Evolutionary conservation across 495 filamentous ascomycete genomes (phyloP), one percentile per base, ranked within the genome.

Genomic region (Bacidia gigantensis): DNA sequence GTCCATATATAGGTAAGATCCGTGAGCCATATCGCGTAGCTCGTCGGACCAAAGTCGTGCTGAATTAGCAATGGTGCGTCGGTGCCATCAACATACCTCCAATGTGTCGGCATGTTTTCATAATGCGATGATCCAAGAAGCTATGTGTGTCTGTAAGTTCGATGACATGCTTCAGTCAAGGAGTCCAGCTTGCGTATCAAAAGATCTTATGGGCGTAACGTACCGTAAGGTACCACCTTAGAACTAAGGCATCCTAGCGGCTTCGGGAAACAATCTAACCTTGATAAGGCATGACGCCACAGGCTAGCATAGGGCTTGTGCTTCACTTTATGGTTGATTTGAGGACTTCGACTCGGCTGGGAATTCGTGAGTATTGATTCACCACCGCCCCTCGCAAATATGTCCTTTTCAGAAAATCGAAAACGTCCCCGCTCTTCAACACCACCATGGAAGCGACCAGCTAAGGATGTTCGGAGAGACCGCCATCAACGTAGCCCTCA

Each of bases 1-100:
- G 72, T 72, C 92, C 92, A 98, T n/a, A 96, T 65, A 53, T 79
- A 73, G 61, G 80, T 83, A 17, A 97, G 76, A 65, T 98, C 92
- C 2, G 90, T 92, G 25, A 96, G 62, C 52, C 80, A 76, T 35
- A 96, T 58, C 10, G 70, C 75, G 68, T 96, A 98, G 39, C 78
- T 77, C 25, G 68, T 60, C 20, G 60, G 35, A 17, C 67, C 72
- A 53, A 77, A 74, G 18, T 62, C 61, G 42, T 70, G 69, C 59
- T 76, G 77, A 51, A 78, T 67, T 2, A 84, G 66, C 29, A 83
- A 66, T 10, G 75, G 68, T n/a, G 57, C 22, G 2, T 56, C 54
- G 5, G 56, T 49, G 20, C 24, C 49, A 23, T 49, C 54, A 12
- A 76, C 54, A 26, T 58, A 63, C 38, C 63, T 63, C 72, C 72